A percentile compares a stretch with the other conserved stretches of the same genome.
These are phyloP conservation scores for Cordia subcordata DNA, from an alignment of 257 asterid genomes.

Conservation along the genomic window DNA sequence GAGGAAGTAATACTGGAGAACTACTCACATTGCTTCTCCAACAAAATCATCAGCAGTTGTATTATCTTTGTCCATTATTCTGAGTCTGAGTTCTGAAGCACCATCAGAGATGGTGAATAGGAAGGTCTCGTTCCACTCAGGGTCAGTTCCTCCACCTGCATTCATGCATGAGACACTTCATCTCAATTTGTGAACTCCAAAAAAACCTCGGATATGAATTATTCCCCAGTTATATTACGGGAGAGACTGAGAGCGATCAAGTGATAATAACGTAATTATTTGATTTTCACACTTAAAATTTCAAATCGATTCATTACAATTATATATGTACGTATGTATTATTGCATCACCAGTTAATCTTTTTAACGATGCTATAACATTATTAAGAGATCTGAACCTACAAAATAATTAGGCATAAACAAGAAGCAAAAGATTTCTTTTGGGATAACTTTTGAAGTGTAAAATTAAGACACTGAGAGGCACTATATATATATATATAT, in stretches of 20 bases:
- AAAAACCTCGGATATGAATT: too few species aligned
- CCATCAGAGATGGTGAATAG: conserved; percentile 49
- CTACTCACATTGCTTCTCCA: conserved; percentile 74
- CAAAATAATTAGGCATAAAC: too few species aligned
- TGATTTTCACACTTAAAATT: too few species aligned
- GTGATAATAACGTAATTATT: background rate
- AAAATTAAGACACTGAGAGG: too few species aligned
- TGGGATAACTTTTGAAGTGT: background rate
- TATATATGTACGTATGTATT: too few species aligned
- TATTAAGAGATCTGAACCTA: too few species aligned
- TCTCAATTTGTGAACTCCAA: background rate
- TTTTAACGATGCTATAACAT: too few species aligned
- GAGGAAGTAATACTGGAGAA: background rate
- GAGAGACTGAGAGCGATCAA: too few species aligned
- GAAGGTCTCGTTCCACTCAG: conserved; percentile 90
- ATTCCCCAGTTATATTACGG: too few species aligned
- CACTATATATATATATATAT: too few species aligned
- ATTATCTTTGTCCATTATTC: conserved; percentile 61
- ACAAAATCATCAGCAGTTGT: conserved; percentile 56
- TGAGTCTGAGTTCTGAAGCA: conserved; percentile 49
- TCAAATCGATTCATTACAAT: too few species aligned
- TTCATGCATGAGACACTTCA: background rate
- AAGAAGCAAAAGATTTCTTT: background rate
- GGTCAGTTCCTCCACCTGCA: conserved; percentile 53
- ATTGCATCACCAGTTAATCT: too few species aligned